Conservation (phyloP, 208 protist species). For the Herpetomonas samuelpessoai region DNA sequence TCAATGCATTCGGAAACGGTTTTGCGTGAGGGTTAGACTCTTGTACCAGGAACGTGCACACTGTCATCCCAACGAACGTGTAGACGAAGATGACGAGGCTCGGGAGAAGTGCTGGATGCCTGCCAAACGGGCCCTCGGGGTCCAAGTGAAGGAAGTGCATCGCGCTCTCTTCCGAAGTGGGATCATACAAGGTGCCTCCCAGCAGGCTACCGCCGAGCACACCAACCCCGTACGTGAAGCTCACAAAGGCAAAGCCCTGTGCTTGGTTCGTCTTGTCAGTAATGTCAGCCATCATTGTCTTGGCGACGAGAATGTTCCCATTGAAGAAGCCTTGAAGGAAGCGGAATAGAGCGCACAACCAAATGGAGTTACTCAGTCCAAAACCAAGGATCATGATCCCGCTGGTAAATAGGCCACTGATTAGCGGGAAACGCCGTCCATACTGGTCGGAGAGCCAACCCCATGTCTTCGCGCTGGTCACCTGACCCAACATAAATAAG, state of each 20-base stretch:
- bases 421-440: conserved; percentile 51
- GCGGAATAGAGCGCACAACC: conserved; percentile 51
- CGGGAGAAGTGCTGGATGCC: conserved; percentile 68
- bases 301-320: conserved; percentile 68
- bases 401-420: conserved; percentile 41
- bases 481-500: conserved; percentile 82
- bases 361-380: conserved; percentile 53
- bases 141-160: conserved; percentile 24
- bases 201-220: conserved; percentile 57
- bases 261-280: conserved; percentile 74
- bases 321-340: conserved; percentile 69
- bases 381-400: conserved; percentile 63
- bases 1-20: conserved; percentile 34
- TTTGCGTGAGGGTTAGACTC: conserved; percentile 43
- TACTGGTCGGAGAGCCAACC: conserved; percentile 61
- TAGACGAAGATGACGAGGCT: conserved; percentile 51
- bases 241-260: conserved; percentile 96
- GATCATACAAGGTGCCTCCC: conserved; percentile 75
- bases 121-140: conserved; percentile 24
- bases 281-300: conserved; percentile 81
- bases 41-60: conserved; percentile 27
- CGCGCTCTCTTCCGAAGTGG: conserved; percentile 16
- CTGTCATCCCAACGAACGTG: conserved; percentile 37
- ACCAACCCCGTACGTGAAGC: conserved; percentile 87
- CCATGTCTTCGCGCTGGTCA: conserved; percentile 69